Evolutionary conservation across 768 basidiomycete genomes (phyloP).

Genomic region (Mycena rebaudengoi): DNA sequence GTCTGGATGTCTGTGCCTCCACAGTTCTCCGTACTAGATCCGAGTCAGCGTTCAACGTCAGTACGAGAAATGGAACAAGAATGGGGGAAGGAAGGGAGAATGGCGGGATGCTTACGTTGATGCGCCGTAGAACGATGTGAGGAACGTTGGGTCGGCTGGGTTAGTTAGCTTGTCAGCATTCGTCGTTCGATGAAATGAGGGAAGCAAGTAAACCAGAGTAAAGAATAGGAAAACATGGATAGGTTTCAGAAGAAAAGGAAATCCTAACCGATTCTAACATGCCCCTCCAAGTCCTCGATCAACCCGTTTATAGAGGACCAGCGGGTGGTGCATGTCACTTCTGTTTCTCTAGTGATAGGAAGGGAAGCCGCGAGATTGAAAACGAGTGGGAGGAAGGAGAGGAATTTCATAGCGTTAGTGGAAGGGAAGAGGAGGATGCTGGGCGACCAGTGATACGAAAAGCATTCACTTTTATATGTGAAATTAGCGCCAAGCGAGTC

Average conservation of each 20-base stretch:
- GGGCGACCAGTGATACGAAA: no score
- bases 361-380: not conserved
- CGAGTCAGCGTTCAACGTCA: no score
- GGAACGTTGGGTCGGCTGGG: conserved; percentile 1
- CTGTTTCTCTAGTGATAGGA: not conserved
- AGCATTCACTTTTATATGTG: no score
- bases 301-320: not conserved
- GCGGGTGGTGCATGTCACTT: not conserved
- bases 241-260: no score
- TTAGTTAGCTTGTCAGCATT: no score
- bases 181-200: no score
- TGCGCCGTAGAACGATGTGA: not conserved
- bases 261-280: no score
- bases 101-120: not conserved
- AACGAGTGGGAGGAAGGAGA: not conserved
- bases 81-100: no score
- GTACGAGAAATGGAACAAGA: no score
- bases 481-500: no score
- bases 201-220: no score
- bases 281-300: not conserved
- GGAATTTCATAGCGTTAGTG: not conserved
- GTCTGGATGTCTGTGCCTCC: not conserved
- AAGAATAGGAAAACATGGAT: no score
- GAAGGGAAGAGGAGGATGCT: not conserved
- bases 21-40: not conserved